phyloP scores from a whole-genome alignment of 228 moss, liverwort and hornwort genomes.

The Sphagnum magellanicum region DNA sequence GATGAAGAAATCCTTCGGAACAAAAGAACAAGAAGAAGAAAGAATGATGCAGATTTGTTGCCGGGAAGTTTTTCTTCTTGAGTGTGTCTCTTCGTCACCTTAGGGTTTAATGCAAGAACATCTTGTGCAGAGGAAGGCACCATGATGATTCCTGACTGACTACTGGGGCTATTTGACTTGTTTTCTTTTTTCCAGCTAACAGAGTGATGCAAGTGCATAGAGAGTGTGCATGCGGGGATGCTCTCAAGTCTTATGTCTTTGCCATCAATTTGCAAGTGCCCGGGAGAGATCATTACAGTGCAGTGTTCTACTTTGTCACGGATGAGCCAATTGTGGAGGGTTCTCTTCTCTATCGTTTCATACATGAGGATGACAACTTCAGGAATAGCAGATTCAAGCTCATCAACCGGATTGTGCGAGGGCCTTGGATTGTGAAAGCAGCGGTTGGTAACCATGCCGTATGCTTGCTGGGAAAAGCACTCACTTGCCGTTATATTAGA shows the following conservation, averaged over 20 bases:
- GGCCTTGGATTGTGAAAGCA: conserved; percentile 79
- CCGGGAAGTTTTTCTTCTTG: too few relatives aligned
- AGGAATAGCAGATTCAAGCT: conserved; percentile 80
- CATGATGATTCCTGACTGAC: too few relatives aligned
- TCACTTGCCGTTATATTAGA: conserved; percentile 61
- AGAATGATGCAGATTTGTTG: too few relatives aligned
- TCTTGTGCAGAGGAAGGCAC: too few relatives aligned
- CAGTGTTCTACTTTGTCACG: conserved; percentile 74
- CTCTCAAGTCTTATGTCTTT: conserved; percentile 53
- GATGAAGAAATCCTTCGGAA: too few relatives aligned
- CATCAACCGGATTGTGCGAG: conserved; percentile 76
- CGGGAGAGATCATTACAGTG: conserved; percentile 74
- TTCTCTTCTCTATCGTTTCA: conserved; percentile 65
- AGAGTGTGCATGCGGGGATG: conserved; percentile 29
- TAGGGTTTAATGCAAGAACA: too few relatives aligned
- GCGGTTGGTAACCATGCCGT: conserved; percentile 76
- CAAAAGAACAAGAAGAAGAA: too few relatives aligned
- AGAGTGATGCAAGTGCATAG: conserved; percentile 45
- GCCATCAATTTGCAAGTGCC: conserved; percentile 88
- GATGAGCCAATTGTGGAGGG: conserved; percentile 56
- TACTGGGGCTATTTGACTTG: too few relatives aligned
- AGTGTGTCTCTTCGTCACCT: too few relatives aligned
- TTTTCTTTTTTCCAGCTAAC: conserved; percentile 5
- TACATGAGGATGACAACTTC: conserved; percentile 79
- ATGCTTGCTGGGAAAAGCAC: conserved; percentile 69